Base-by-base conservation (phyloP, 768 basidiomycete genomes). In the Pisolithus sp. region DNA sequence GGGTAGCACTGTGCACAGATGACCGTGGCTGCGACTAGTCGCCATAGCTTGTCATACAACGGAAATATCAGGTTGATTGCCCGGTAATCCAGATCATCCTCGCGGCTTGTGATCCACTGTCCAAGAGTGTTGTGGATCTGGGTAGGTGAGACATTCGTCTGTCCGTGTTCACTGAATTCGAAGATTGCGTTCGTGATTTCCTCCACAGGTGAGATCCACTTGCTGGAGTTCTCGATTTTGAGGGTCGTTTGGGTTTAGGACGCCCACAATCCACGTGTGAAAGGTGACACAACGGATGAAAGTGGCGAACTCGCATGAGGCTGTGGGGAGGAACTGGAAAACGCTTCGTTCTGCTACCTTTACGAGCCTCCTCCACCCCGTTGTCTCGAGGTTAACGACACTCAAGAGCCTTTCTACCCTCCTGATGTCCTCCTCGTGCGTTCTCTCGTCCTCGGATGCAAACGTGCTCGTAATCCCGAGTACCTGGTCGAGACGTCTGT, bases 21-120 rank as follows among this genome's bases (percentile, higher is more conserved):
- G 46, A 74, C 64, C 1, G 76, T 73, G 0, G 77, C 59, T 1
- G 82, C 81, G 48, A 81, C 68, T 20, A 83, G 73, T 12, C 81
- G 74, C 83, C 83, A 84, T 42, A 83, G 63, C 0, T 77, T 79
- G 59, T 85, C 83, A 71, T 79, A 85, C 1, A 77, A 66, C 0
- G 82, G 82, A 41, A 84, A 73, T 50, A 85, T 70, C 51, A 73
- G 72, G 42, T 82, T 72, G 15, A 83, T 62, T 0, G 78, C 75
- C 41, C 36, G 21, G 17, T 28, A 26, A 17, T 45, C 13, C 5
- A 36, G 43, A 46, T 59, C 52, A 4, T 26, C 52, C 1, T 62
- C 56, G 1, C 43, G 48, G 31, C 17, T 3, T 15, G 75, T 71
- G 21, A 83, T 53, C 54, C 82, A 75, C 2, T 50, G 59, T 3